Evolutionary conservation across 2,329 filamentous ascomycete species (phyloP).

Genomic region (Fusarium penzigii): DNA sequence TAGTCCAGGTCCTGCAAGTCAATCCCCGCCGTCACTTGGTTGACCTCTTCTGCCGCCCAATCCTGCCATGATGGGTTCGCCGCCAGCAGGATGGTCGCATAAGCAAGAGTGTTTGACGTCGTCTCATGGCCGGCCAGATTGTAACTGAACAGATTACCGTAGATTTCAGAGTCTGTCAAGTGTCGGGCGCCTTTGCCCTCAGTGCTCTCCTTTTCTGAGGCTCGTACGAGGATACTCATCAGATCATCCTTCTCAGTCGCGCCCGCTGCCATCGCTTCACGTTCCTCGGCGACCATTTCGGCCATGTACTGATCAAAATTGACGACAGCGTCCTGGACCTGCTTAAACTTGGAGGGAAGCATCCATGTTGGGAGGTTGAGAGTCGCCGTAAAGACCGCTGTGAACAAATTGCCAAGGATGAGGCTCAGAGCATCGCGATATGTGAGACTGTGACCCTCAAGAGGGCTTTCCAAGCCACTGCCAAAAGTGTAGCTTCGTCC

Average conservation of each 20-base stretch:
- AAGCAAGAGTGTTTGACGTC: slow-evolving; percentile 46
- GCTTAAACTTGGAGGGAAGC: slow-evolving; percentile 16
- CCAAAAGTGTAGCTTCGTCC: slow-evolving; percentile 21
- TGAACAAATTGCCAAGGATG: slow-evolving; percentile 17
- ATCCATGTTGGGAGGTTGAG: slow-evolving; percentile 14
- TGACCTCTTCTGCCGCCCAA: slow-evolving; percentile 43
- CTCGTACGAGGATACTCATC: slow-evolving; percentile 22
- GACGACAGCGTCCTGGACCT: slow-evolving; percentile 17
- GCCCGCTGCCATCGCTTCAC: slow-evolving; percentile 10
- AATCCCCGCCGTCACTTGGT: slow-evolving; percentile 12
- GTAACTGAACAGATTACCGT: slow-evolving; percentile 50
- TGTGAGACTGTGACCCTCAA: slow-evolving; percentile 16
- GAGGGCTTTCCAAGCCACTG: slow-evolving; percentile 7
- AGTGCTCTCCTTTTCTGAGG: slow-evolving; percentile 13
- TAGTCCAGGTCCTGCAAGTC: slow-evolving; percentile 17
- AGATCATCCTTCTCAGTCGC: slow-evolving; percentile 13
- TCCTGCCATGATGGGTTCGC: slow-evolving; percentile 45
- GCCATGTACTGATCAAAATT: slow-evolving; percentile 23
- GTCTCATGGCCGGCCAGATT: slow-evolving; percentile 55
- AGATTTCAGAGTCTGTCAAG: slow-evolving; percentile 45
- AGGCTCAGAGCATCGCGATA: slow-evolving; percentile 18
- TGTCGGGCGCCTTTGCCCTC: slow-evolving; percentile 13
- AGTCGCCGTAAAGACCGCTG: slow-evolving; percentile 16
- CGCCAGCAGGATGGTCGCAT: slow-evolving; percentile 45
- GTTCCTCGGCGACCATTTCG: slow-evolving; percentile 19